Evolutionary conservation across 129 eudicot genomes (phyloP), one percentile per base, ranked within the genome.

Genomic region (Logfia minima): DNA sequence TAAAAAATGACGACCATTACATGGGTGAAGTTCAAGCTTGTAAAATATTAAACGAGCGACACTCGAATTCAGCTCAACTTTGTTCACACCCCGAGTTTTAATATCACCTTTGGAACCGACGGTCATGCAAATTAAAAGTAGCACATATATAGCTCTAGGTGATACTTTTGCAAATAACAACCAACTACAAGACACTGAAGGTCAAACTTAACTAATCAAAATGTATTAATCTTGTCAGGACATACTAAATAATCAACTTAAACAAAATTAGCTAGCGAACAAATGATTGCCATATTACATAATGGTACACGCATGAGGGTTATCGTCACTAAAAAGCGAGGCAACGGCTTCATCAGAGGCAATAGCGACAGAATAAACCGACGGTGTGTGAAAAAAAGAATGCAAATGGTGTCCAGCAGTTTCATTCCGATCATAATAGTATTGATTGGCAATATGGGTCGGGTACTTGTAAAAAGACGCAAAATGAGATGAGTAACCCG

Each of bases 401-500:
- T 94, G 97, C 29, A 94, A 70, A 29, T 80, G 78, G 23, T 82
- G 86, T 0, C 88, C 88, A 6, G 85, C 85, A 2, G 87, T 81
- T 76, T 85, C 70, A n/a, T 89, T 84, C 3, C 89, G 59, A 52
- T 89, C 90, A 16, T 86, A 86, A 48, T 86, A 86, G 83, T 85
- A 89, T 37, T 91, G 97, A 70, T 85, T 86, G 17, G 90, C 77
- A 22, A 91, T 79, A 70, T 89, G 92, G 61, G 87, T 62, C 0
- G 99, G 99, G 70, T 91, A 94, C 76, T 91, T 91, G 84, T 94
- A 94, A 66, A 91, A 94, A 3, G 99, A 91, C 13, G 97, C 86
- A 60, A 69, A 87, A 80, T 89, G 88, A 1, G 97, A 87, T 75
- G 81, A 64, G 51, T 85, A 75, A 68, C 84, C 80, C 2, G 98